Base-by-base conservation (phyloP, 2,329 filamentous ascomycete genomes). In the Pyricularia sp. region DNA sequence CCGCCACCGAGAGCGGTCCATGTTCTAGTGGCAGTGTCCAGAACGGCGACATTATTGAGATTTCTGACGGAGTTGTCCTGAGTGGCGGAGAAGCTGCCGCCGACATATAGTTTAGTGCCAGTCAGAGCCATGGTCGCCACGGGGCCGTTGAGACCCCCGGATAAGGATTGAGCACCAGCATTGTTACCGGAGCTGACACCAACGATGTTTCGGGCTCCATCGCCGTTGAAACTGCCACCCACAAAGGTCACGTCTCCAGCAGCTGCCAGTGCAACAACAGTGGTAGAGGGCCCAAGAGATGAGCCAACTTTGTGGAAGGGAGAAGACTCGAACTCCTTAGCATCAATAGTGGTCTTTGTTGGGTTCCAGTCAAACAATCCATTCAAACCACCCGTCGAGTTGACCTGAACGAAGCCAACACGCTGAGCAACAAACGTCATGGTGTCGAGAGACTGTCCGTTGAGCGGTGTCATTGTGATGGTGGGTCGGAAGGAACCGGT, bases 281-380 rank as follows among this genome's bases (percentile, higher is more conserved):
- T 85, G 2, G 94, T 94, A 61, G 85, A 84, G 7, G 83, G 79
- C 14, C 87, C 81, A 68, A 98, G 89, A 69, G 84, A 86, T 42
- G 86, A 87, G 23, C 92, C 93, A 50, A 94, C 90, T 74, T 86
- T 84, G 78, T 96, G 90, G 75, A 97, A 89, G 20, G 88, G 84
- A 1, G 93, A 97, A 30, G 85, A 84, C 17, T 87, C 83, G 69
- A 96, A 88, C 72, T 92, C 81, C 28, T 82, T 85, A 0, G 84
- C 83, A 71, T 88, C 83, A 42, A 91, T 81, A 0, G 83, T 82
- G 14, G 83, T 81, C 70, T 84, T 76, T 23, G 83, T 84, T 0
- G 94, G 92, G 73, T 96, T 86, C 76, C 92, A 97, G 75, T 98
- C 95, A 76, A 92, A 98, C 1, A 99, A 81, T 10, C 93, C 93